Conservation (phyloP, 176 grass and related monocot genomes). For the Oryza rufipogon region DNA sequence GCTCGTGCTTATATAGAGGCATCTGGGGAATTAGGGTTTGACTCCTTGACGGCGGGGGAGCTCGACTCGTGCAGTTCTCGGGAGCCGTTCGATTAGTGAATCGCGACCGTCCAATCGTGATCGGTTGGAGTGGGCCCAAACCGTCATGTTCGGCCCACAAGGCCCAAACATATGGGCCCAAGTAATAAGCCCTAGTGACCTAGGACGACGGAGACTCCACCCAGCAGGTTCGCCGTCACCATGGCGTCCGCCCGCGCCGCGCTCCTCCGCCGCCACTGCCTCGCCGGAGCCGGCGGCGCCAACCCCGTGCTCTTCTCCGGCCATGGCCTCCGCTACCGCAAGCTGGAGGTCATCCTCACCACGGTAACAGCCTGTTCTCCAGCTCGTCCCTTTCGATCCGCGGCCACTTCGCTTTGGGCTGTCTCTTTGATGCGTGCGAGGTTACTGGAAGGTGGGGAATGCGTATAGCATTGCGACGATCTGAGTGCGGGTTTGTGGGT, state of each 20-base stretch:
- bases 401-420: neutral
- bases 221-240: neutral
- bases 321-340: slow-evolving; percentile 78
- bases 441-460: neutral
- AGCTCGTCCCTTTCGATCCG: neutral
- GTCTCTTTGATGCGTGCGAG: neutral
- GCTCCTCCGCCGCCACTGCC: slow-evolving; percentile 41
- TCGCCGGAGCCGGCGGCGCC: slow-evolving; percentile 18
- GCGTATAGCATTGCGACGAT: neutral
- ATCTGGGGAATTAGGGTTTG: slow-evolving; percentile 43
- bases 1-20: slow-evolving; percentile 43
- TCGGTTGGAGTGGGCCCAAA: neutral
- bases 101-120: slow-evolving; percentile 30
- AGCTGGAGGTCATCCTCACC: slow-evolving; percentile 96
- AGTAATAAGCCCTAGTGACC: neutral
- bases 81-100: neutral
- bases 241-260: slow-evolving; percentile 67
- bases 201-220: neutral
- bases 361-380: slow-evolving; percentile 52
- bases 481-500: neutral
- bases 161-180: neutral
- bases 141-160: neutral
- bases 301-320: slow-evolving; percentile 74
- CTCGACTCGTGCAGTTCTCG: neutral
- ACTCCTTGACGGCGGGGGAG: no score